phyloP scores from a whole-genome alignment of 805 yeast genomes.

The Myxozyma lipomycoides region DNA sequence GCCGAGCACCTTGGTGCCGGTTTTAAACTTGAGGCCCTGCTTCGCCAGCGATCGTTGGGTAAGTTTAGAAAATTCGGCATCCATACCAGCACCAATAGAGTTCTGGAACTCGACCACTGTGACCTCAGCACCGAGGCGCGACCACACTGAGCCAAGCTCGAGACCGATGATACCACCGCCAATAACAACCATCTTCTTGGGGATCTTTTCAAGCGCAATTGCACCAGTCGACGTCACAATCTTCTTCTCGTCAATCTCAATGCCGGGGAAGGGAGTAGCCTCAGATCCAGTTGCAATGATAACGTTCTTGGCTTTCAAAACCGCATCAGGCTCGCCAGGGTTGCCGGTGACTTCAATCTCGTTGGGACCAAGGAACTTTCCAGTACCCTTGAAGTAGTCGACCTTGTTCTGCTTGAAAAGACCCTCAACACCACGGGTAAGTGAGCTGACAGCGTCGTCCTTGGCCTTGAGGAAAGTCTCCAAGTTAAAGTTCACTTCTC shows the following conservation, averaged over 20 bases:
- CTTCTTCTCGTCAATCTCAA: slow-evolving; percentile 92
- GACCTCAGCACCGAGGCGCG: slow-evolving; percentile 92
- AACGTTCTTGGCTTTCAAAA: slow-evolving; percentile 76
- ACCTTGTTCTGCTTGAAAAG: slow-evolving; percentile 94
- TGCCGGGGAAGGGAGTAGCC: slow-evolving; percentile 98
- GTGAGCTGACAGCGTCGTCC: slow-evolving; percentile 80
- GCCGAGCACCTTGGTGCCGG: slow-evolving; percentile 83
- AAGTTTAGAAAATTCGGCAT: slow-evolving; percentile 85
- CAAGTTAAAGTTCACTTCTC: slow-evolving; percentile 70
- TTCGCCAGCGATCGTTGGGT: slow-evolving; percentile 86
- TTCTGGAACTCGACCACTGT: slow-evolving; percentile 87
- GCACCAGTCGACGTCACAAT: slow-evolving; percentile 96
- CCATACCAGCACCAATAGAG: slow-evolving; percentile 98
- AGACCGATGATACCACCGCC: slow-evolving; percentile 99
- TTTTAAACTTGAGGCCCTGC: slow-evolving; percentile 92
- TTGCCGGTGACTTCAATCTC: slow-evolving; percentile 75
- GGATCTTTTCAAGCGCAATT: slow-evolving; percentile 76
- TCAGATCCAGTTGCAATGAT: slow-evolving; percentile 98
- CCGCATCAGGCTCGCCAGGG: slow-evolving; percentile 73
- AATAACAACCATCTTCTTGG: slow-evolving; percentile 85
- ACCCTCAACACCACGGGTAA: slow-evolving; percentile 92
- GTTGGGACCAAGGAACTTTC: slow-evolving; percentile 79
- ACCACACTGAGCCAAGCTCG: slow-evolving; percentile 98
- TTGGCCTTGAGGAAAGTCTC: slow-evolving; percentile 83
- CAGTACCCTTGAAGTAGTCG: slow-evolving; percentile 89